Base-by-base conservation (phyloP, 179 eudicot species). In the Spinacia oleracea region DNA sequence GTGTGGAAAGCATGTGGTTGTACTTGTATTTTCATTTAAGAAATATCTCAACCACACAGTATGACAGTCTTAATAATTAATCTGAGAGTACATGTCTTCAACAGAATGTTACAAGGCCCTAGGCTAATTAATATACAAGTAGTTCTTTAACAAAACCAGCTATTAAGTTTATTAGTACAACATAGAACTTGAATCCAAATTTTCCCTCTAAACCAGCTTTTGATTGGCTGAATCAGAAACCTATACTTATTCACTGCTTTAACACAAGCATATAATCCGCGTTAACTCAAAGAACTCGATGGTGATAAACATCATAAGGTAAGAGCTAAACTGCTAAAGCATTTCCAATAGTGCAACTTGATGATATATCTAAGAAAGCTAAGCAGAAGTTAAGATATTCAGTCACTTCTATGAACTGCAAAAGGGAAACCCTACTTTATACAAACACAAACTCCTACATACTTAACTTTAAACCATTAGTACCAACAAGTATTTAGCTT, bases 331-430 rank as follows among this genome's bases (percentile, higher is more conserved):
- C 6, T 38, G 6, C n/a, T 63, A 81, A 45, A 12, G 50, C 15
- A 51, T 14, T 35, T 46, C 29, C n/a, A 12, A 23, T 14, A 9
- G 15, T 70, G 45, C 71, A 32, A 45, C 46, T 35, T 15, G 34
- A 70, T 73, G 34, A 2, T 53, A 74, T 51, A 45, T 78, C 42
- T 69, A 34, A 68, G 50, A 74, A 78, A 45, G 34, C 71, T 21
- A 55, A 70, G 62, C 48, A 78, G 40, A 27, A 56, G 42, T 20
- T 34, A 69, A 70, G 58, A 31, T 25, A 43, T 55, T 60, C 74
- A 51, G 62, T 72, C 73, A 70, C 63, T 79, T 71, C 77, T 56
- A 73, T 55, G 32, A 79, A 83, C 59, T 42, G 63, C 74, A 70
- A 70, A 68, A 27, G 29, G 72, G 18, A 3, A 76, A 38, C 5